phyloP scores from a whole-genome alignment of 2,329 filamentous ascomycete species.

The Diaporthe velutina region DNA sequence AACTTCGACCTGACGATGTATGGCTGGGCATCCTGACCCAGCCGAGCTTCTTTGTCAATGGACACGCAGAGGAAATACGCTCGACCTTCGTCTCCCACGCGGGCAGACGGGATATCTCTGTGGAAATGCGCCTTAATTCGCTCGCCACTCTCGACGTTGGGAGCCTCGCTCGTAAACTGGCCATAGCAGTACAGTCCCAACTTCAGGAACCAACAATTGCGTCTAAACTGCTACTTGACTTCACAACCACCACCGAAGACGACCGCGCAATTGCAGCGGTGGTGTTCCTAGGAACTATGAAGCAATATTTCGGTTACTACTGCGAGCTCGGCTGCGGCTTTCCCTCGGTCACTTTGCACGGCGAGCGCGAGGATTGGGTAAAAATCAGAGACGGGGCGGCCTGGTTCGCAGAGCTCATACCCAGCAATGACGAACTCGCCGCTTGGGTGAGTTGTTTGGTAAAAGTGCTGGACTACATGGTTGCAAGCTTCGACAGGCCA shows the following conservation, averaged over 20 bases:
- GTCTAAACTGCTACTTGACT: conserved; percentile 64
- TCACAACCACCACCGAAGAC: conserved; percentile 61
- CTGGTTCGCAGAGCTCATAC: conserved; percentile 31
- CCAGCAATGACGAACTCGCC: conserved; percentile 28
- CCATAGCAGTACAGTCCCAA: conserved; percentile 53
- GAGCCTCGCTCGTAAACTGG: conserved; percentile 53
- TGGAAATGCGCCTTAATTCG: conserved; percentile 34
- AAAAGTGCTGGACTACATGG: conserved; percentile 46
- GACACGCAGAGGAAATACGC: conserved; percentile 59
- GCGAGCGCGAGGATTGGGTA: conserved; percentile 60
- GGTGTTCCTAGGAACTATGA: conserved; percentile 64
- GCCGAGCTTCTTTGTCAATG: conserved; percentile 60
- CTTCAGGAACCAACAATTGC: conserved; percentile 55
- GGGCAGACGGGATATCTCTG: conserved; percentile 46
- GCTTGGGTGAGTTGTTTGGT: conserved; percentile 42
- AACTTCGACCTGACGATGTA: conserved; percentile 64
- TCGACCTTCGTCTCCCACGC: conserved; percentile 55
- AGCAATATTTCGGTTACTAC: conserved; percentile 60
- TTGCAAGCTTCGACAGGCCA: conserved; percentile 46
- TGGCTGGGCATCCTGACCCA: conserved; percentile 66
- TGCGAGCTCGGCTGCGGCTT: conserved; percentile 57
- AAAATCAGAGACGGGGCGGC: conserved; percentile 38
- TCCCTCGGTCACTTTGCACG: conserved; percentile 64
- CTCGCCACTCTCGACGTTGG: conserved; percentile 40
- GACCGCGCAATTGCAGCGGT: conserved; percentile 59